Evolutionary conservation across 148 eudicot species (phyloP), one percentile per base, ranked within the genome.

Genomic region (Chenopodium formosanum): DNA sequence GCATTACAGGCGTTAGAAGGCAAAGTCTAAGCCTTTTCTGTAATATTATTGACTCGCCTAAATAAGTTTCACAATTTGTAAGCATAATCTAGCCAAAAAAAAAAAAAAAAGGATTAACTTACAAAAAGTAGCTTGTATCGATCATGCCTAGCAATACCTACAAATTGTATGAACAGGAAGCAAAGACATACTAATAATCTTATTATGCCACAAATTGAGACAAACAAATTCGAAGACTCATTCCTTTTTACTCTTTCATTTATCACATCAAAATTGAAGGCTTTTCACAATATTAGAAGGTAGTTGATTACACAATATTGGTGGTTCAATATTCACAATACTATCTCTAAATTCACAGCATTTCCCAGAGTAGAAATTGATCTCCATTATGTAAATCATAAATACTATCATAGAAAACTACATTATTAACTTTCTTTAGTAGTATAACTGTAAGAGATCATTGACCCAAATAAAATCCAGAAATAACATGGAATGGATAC

Each of bases 1-100:
- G 31, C 2, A 67, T 67, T 27, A 27, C 0, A 7, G n/a, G 46
- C 1, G 47, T 69, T 69, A 4, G 40, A 27, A 32, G 10, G 46
- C 47, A 34, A 69, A 29, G 71, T 34, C 46, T 7, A 69, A 34
- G 8, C 22, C 0, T 29, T 68, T 69, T 69, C 40, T 69, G 74
- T 40, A 37, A 40, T 40, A 70, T 70, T 70, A 70, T 40, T 70
- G 73, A 70, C 13, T 11, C n/a, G 20, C 74, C 74, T 70, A 70
- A 7, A 70, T 8, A 37, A 20, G 48, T 70, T 70, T 40, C 20
- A 37, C 74, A 40, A 19, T 9, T 37, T 70, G 44, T 27, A 70
- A 70, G 50, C 74, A 70, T 34, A 69, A 69, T 10, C 34, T 16
- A 32, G 22, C 73, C 9, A 0, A 4, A 6, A 40, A 5, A 5